A percentile compares a stretch with the other conserved stretches of the same genome.
Evolutionary conservation across 2,329 filamentous ascomycete species (phyloP).

Genomic region (Fusarium guadeloupense): DNA sequence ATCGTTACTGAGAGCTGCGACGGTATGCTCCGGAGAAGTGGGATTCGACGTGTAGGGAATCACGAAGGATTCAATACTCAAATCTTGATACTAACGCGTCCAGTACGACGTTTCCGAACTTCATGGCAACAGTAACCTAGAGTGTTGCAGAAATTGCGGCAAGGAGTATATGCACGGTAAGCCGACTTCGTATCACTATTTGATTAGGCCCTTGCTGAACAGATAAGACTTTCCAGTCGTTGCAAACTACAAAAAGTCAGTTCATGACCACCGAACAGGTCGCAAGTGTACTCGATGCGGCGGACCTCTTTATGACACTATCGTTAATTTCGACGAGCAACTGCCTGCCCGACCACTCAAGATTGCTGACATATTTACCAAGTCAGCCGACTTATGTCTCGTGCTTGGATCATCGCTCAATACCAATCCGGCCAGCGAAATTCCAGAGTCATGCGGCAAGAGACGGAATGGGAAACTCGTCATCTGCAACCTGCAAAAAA

Average conservation of each 20-base stretch:
- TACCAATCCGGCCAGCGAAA: conserved; percentile 53
- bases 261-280: conserved; percentile 57
- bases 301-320: conserved; percentile 53
- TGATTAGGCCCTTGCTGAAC: no score
- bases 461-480: conserved; percentile 47
- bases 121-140: conserved; percentile 58
- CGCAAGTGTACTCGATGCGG: conserved; percentile 54
- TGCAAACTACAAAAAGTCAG: conserved; percentile 53
- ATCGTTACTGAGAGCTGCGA: conserved; percentile 54
- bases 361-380: conserved; percentile 49
- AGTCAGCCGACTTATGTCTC: conserved; percentile 56
- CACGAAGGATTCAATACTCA: accelerated
- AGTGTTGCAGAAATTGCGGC: conserved; percentile 55
- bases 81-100: neutral
- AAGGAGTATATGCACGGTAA: conserved; percentile 58
- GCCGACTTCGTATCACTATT: no score
- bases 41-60: conserved; percentile 53
- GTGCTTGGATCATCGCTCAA: conserved; percentile 58
- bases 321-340: conserved; percentile 56
- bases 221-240: conserved; percentile 55
- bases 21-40: conserved; percentile 56
- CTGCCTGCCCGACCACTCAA: conserved; percentile 47
- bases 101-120: conserved; percentile 57
- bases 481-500: conserved; percentile 59
- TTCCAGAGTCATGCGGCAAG: conserved; percentile 50